These are phyloP conservation scores for Macrocystidia cucumis DNA, from an alignment of 1,284 basidiomycete genomes.

Conservation along the genomic window DNA sequence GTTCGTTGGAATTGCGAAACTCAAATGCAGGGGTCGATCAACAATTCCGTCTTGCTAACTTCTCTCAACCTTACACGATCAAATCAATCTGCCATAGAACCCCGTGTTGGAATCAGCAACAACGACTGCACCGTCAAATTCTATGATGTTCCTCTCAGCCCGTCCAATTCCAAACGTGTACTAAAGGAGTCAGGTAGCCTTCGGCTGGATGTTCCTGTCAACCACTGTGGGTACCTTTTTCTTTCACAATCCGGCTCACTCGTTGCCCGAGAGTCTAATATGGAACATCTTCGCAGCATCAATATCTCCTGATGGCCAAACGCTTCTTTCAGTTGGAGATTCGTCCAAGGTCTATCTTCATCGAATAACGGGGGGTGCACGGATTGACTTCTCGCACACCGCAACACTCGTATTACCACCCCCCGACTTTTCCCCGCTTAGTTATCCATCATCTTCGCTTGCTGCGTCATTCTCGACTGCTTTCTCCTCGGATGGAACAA, in stretches of 20 bases:
- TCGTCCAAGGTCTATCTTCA: constrained; percentile 79
- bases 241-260: constrained; percentile 5
- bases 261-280: constrained; percentile 1
- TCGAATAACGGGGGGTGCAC: constrained; percentile 51
- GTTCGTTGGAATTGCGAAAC: constrained; percentile 51
- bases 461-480: constrained; percentile 79
- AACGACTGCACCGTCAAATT: constrained; percentile 77
- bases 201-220: constrained; percentile 54
- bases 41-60: constrained; percentile 75
- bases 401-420: constrained; percentile 49
- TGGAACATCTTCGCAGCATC: constrained; percentile 42
- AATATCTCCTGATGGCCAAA: constrained; percentile 79
- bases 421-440: constrained; percentile 27
- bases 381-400: constrained; percentile 49
- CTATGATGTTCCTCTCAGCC: constrained; percentile 57
- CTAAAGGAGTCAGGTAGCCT: constrained; percentile 47
- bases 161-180: constrained; percentile 27
- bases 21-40: constrained; percentile 61
- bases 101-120: constrained; percentile 75
- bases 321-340: constrained; percentile 81
- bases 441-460: constrained; percentile 34
- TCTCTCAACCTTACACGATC: constrained; percentile 48
- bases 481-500: constrained; percentile 72
- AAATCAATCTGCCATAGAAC: constrained; percentile 53
- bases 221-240: constrained; percentile 28